A percentile compares a stretch with the other conserved stretches of the same genome.
Evolutionary conservation across 208 protist genomes (phyloP).

Genomic region (Leishmania braziliensis): DNA sequence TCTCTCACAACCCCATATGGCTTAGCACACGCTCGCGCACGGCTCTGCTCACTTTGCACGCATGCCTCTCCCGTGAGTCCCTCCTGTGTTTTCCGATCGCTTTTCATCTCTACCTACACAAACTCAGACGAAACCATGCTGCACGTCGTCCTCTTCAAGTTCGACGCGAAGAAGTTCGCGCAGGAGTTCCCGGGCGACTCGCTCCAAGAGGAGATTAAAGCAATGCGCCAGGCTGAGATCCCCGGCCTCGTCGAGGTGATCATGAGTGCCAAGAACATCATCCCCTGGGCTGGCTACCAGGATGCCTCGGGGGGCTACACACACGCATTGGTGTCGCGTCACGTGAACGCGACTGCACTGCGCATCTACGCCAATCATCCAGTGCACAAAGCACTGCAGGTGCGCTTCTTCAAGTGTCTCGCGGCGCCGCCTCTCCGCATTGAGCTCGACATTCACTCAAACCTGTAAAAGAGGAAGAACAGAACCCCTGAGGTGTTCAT

Average conservation of each 20-base stretch:
- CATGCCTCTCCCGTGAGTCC: background rate
- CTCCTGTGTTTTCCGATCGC: background rate
- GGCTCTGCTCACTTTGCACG: background rate
- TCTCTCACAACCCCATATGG: background rate
- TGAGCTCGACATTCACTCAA: constrained; percentile 47
- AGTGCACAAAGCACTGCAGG: constrained; percentile 55
- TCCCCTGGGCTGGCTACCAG: constrained; percentile 59
- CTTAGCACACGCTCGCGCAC: background rate
- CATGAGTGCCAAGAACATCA: constrained; percentile 48
- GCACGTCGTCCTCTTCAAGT: constrained; percentile 67
- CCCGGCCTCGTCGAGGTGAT: constrained; percentile 59
- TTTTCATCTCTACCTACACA: background rate
- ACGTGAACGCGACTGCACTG: constrained; percentile 50
- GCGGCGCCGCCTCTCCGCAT: constrained; percentile 53
- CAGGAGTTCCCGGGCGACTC: constrained; percentile 38
- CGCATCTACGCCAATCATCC: constrained; percentile 58
- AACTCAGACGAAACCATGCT: constrained; percentile 21
- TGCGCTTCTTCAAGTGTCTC: constrained; percentile 43
- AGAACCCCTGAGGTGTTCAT: background rate
- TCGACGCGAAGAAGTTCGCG: constrained; percentile 49
- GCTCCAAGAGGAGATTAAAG: constrained; percentile 34
- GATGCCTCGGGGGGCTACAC: constrained; percentile 62
- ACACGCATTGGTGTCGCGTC: constrained; percentile 66
- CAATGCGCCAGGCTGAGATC: constrained; percentile 35
- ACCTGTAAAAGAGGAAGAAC: constrained; percentile 7